Evolutionary conservation across 495 filamentous ascomycete species (phyloP).

Genomic region (Rostrohypoxylon terebratum): DNA sequence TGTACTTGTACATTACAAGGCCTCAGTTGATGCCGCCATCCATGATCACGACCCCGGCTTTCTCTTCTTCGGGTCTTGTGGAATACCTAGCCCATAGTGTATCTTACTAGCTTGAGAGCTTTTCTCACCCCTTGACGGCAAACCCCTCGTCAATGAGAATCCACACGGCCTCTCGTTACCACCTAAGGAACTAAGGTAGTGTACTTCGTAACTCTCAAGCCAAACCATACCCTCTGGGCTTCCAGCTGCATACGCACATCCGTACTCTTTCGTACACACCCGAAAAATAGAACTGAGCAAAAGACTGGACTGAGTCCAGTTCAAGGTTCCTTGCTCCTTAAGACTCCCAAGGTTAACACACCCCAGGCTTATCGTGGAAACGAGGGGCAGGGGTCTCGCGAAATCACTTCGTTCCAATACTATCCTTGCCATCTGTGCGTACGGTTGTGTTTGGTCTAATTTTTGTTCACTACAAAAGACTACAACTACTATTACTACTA

Average conservation of each 20-base stretch:
- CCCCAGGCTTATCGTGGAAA: slow-evolving; percentile 42
- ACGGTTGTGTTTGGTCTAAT: slow-evolving; percentile 30
- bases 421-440: slow-evolving; percentile 38
- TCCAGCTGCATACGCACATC: slow-evolving; percentile 17
- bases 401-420: slow-evolving; percentile 37
- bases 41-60: slow-evolving; percentile 39
- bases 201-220: slow-evolving; percentile 16
- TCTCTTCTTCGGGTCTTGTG: slow-evolving; percentile 30
- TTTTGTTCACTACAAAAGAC: slow-evolving; percentile 17
- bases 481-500: slow-evolving; percentile 31
- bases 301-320: slow-evolving; percentile 28
- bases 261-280: slow-evolving; percentile 36
- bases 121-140: slow-evolving; percentile 26
- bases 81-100: slow-evolving; percentile 30
- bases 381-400: slow-evolving; percentile 34
- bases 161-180: slow-evolving; percentile 30
- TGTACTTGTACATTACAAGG: slow-evolving; percentile 28
- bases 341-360: slow-evolving; percentile 16
- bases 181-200: slow-evolving; percentile 18
- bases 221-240: neutral
- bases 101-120: slow-evolving; percentile 30
- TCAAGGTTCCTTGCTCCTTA: slow-evolving; percentile 21
- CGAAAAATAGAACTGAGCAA: slow-evolving; percentile 29
- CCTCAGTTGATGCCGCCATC: slow-evolving; percentile 41
- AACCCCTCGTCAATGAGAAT: slow-evolving; percentile 31